Conservation (phyloP, 1,139 yeast species). For the Lodderomyces margitis region DNA sequence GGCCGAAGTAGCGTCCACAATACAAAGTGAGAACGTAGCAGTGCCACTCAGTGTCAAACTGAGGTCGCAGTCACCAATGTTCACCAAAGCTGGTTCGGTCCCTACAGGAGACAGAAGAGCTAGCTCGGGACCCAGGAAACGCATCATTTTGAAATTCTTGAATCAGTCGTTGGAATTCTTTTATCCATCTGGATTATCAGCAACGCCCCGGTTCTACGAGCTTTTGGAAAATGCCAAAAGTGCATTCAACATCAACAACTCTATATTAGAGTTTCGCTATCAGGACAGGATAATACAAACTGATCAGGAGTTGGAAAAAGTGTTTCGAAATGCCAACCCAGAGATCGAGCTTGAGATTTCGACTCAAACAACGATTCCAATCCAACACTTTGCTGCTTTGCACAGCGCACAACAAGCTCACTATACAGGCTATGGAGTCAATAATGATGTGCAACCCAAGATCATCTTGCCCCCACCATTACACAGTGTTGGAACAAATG, state of each 20-base stretch:
- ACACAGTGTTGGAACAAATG: neutral
- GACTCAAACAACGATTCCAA: slow-evolving; percentile 35
- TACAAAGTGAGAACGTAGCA: slow-evolving; percentile 18
- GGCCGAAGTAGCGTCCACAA: slow-evolving; percentile 42
- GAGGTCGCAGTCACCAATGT: neutral
- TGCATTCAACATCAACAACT: slow-evolving; percentile 53
- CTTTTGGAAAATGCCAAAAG: slow-evolving; percentile 66
- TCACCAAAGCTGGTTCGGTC: neutral
- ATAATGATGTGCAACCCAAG: neutral
- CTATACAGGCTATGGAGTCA: slow-evolving; percentile 15
- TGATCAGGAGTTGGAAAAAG: slow-evolving; percentile 36
- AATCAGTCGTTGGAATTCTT: slow-evolving; percentile 51
- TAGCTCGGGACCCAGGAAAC: slow-evolving; percentile 13
- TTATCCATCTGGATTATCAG: slow-evolving; percentile 55
- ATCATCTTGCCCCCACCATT: slow-evolving; percentile 36
- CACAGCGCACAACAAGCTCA: slow-evolving; percentile 22
- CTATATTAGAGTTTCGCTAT: slow-evolving; percentile 23
- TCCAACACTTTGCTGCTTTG: slow-evolving; percentile 11
- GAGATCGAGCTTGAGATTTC: slow-evolving; percentile 36
- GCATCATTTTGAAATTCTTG: slow-evolving; percentile 41
- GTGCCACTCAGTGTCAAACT: neutral
- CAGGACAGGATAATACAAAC: slow-evolving; percentile 22
- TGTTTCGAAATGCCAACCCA: slow-evolving; percentile 26
- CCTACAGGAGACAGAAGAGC: neutral
- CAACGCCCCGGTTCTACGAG: slow-evolving; percentile 70